Evolutionary conservation across 768 basidiomycete genomes (phyloP), one percentile per base, ranked within the genome.

Genomic region (Serpula lacrymans): DNA sequence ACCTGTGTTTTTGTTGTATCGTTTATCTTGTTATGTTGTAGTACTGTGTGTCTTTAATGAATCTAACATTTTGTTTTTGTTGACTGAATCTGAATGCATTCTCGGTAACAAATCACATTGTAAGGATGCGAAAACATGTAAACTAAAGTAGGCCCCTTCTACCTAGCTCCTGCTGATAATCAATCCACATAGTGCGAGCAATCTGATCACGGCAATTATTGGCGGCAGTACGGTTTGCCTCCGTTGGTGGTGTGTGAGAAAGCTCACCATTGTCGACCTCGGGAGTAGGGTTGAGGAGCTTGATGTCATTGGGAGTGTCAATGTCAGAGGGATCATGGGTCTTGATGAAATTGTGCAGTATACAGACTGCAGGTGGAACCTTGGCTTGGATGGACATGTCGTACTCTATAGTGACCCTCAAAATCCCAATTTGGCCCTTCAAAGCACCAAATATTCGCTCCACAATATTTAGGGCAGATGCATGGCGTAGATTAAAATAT

Each of bases 401-500:
- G 6, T 51, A 47, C 25, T 52, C 49, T 3, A 39, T 43, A 9
- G 30, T 28, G 1, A 43, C n/a, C 2, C 41, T 36, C 1, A 55
- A 17, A 2, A 55, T 18, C 1, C 18, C 8, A 18, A 36, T 45
- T 16, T 42, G 41, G 10, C 38, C 34, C 42, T 58, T 56, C 16
- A 49, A 18, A 14, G 51, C 37, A 16, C 54, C 52, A 37, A 59
- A 58, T 3, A 51, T 47, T 8, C 42, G 47, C 25, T 59, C 58
- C 25, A 59, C 45, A 7, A 58, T 46, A 44, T 59, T 59, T 7
- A 43, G 30, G 5, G 38, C 28, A n/a, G 32, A 34, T 9, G 54
- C 45, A 51, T 60, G 58, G 3, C 52, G 44, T 7, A 54, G 41
- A 31, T 61, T 59, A 40, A 46, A 58, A 1, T 58, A 41, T 34